Base-by-base conservation (phyloP, 768 basidiomycete species). In the Podaxis pistillaris region DNA sequence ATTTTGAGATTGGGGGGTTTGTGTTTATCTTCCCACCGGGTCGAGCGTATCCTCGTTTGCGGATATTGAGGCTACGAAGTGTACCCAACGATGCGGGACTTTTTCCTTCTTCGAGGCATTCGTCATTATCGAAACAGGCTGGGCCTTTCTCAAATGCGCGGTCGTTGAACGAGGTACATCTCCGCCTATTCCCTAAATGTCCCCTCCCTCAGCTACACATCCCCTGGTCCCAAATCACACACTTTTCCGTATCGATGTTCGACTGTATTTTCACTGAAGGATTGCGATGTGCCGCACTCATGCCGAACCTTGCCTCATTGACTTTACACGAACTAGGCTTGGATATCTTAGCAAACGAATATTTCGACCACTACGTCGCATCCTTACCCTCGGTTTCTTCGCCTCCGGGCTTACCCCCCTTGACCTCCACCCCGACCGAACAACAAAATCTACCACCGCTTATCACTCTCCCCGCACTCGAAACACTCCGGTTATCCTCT, bases 211-310 rank as follows among this genome's bases (percentile, higher is more conserved):
- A 54, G 2, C n/a, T 54, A 8, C 12, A n/a, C 6, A 30, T 54
- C n/a, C 53, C 53, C 8, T 54, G 53, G 53, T 36, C n/a, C 36
- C 36, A 54, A 37, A 37, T 54, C n/a, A 54, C 53, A 9, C 53
- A 54, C 28, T 36, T 54, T 4, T 30, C 8, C 15, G 13, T 44
- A 33, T 46, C 37, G 3, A 22, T 47, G n/a, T n/a, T 3, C 5
- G n/a, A n/a, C 9, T 0, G 19, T 22, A 19, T 22, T n/a, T 47
- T 47, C 46, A 9, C n/a, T 47, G 3, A 13, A 5, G 19, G 8
- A 9, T 5, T n/a, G 5, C 46, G 9, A 47, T n/a, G 13, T 7
- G n/a, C n/a, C n/a, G 1, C 17, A n/a, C 46, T 47, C 17, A 47
- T 47, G 46, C 46, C 19, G 19, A 47, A 47, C 46, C 46, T 47